Conservation (phyloP, 257 asterid species). For the Solanum sejunctum region DNA sequence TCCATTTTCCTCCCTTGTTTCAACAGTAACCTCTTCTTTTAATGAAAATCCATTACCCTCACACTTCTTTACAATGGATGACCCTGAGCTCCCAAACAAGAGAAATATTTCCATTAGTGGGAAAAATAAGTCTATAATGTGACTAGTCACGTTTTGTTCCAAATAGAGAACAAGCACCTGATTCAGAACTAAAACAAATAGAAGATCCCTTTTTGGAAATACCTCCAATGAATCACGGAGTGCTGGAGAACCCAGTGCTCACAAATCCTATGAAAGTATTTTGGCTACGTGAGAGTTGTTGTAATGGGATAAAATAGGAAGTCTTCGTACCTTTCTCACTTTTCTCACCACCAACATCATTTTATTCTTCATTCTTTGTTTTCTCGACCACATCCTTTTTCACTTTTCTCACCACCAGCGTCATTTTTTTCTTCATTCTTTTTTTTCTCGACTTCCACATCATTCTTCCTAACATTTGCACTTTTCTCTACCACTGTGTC, state of each 20-base stretch:
- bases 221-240: slow-evolving; percentile 70
- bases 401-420: slow-evolving; percentile 19
- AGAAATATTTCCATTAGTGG: slow-evolving; percentile 25
- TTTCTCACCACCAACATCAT: slow-evolving; percentile 19
- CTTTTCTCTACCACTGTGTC: slow-evolving; percentile 10
- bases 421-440: slow-evolving; percentile 27
- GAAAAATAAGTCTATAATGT: not conserved
- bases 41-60: slow-evolving; percentile 35
- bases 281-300: slow-evolving; percentile 63
- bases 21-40: slow-evolving; percentile 49
- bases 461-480: slow-evolving; percentile 16
- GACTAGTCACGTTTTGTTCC: not conserved
- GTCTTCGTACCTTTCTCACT: slow-evolving; percentile 36
- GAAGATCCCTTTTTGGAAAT: slow-evolving; percentile 29
- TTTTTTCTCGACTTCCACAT: slow-evolving; percentile 15
- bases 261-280: slow-evolving; percentile 84
- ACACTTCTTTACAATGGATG: slow-evolving; percentile 15
- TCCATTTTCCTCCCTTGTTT: slow-evolving; percentile 80
- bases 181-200: not conserved
- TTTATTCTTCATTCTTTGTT: slow-evolving; percentile 21
- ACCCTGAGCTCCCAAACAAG: slow-evolving; percentile 31
- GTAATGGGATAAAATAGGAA: slow-evolving; percentile 61
- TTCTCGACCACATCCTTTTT: slow-evolving; percentile 18
- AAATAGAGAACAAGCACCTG: not conserved
- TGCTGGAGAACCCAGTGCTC: slow-evolving; percentile 72